Conservation (phyloP, 306 rosid genomes). For the Rosa chinensis region DNA sequence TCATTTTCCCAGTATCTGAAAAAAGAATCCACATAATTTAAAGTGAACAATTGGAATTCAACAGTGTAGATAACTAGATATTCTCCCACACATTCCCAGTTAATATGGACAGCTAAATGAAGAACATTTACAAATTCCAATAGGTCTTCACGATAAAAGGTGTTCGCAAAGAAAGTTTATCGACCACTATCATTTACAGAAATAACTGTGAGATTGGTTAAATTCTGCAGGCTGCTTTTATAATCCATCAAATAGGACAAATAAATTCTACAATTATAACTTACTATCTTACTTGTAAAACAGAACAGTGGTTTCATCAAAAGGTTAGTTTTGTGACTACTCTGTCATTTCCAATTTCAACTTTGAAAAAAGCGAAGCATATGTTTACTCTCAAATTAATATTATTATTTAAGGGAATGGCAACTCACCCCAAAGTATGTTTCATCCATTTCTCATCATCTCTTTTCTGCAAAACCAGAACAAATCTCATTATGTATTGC, state of each 20-base stretch:
- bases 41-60: constrained; percentile 8
- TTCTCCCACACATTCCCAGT: neutral
- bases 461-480: constrained; percentile 70
- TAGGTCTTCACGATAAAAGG: neutral
- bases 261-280: neutral
- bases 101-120: neutral
- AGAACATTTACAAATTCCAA: neutral
- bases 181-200: neutral
- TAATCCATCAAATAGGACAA: neutral
- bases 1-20: constrained; percentile 86
- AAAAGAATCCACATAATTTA: constrained; percentile 16
- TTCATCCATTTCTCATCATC: constrained; percentile 95
- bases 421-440: constrained; percentile 84
- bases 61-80: neutral
- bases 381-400: too few species aligned
- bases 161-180: neutral
- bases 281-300: neutral
- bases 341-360: neutral
- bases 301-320: neutral
- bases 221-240: neutral
- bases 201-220: neutral
- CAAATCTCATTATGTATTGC: constrained; percentile 9
- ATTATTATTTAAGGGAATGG: neutral
- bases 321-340: neutral
- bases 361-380: neutral